Conservation (phyloP, 495 filamentous ascomycete species). For the Daldinia childiae region DNA sequence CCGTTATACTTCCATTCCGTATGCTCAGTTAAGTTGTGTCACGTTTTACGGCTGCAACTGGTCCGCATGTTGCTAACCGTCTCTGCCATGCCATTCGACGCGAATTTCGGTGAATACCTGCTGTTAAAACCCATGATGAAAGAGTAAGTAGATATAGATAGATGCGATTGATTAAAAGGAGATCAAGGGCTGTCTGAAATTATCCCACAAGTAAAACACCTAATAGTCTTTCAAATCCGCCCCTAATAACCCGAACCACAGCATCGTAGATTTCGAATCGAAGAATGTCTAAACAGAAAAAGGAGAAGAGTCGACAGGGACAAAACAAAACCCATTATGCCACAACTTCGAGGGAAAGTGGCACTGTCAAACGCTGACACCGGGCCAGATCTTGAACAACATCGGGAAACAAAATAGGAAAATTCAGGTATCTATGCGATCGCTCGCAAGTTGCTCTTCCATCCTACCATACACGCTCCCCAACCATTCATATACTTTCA, state of each 20-base stretch:
- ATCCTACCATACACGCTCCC: conserved; percentile 6
- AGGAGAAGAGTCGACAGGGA: background rate
- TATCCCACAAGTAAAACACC: conserved; percentile 17
- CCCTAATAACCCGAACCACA: conserved; percentile 8
- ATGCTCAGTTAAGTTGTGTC: conserved; percentile 37
- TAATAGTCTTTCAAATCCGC: conserved; percentile 15
- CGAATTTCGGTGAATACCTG: conserved; percentile 36
- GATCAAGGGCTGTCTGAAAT: conserved; percentile 34
- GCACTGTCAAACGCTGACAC: conserved; percentile 23
- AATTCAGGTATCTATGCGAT: conserved; percentile 42
- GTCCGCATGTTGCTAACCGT: conserved; percentile 39
- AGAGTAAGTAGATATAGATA: background rate
- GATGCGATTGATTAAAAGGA: conserved; percentile 26
- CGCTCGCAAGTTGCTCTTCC: conserved; percentile 40
- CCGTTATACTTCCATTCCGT: conserved; percentile 39
- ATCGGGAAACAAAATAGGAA: conserved; percentile 21
- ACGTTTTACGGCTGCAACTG: conserved; percentile 40
- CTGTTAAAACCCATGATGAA: background rate
- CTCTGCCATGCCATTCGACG: conserved; percentile 36
- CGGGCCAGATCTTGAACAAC: conserved; percentile 30
- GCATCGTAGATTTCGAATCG: conserved; percentile 14
- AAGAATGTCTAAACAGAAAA: conserved; percentile 17
- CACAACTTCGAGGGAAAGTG: conserved; percentile 9
- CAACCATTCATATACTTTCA: conserved; percentile 14
- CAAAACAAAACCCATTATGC: conserved; percentile 5